Percentiles rank a stretch among this genome's conserved stretches.
phyloP scores from a whole-genome alignment of 805 yeast genomes.

The Candida silvicultrix region DNA sequence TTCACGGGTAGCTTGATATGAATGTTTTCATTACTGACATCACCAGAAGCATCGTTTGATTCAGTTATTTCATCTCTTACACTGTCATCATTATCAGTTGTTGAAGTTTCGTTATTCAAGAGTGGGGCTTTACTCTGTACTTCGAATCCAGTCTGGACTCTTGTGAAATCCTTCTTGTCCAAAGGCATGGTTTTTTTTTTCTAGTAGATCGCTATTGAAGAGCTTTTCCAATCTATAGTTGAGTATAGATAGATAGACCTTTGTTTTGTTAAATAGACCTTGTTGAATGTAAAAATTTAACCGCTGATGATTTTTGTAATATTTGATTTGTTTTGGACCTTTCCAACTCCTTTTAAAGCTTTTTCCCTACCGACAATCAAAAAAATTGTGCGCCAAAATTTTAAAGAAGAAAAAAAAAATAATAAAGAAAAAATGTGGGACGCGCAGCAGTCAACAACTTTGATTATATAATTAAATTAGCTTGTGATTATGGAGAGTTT shows the following conservation, averaged over 20 bases:
- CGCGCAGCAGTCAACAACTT: neutral
- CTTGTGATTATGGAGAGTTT: neutral
- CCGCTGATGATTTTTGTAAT: neutral
- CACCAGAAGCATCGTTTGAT: neutral
- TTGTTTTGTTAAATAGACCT: no score
- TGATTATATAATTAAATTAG: no score
- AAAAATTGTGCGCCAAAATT: neutral
- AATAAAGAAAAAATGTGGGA: neutral
- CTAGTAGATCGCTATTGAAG: no score
- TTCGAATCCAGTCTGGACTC: neutral
- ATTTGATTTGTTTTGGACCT: no score
- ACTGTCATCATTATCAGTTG: neutral
- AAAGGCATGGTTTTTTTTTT: no score
- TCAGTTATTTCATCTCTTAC: neutral
- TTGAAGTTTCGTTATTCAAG: neutral
- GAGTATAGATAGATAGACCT: neutral
- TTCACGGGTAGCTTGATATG: conserved; percentile 27
- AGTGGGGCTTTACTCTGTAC: neutral
- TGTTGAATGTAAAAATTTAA: neutral
- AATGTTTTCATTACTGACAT: neutral
- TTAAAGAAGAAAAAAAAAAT: no score
- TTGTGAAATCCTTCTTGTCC: neutral
- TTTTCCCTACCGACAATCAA: neutral
- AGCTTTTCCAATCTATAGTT: neutral
- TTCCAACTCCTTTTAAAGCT: neutral